A percentile compares a stretch with the other conserved stretches of the same genome.
These are phyloP conservation scores for Mycena albidolilacea DNA, from an alignment of 768 basidiomycete species.

Conservation along the genomic window DNA sequence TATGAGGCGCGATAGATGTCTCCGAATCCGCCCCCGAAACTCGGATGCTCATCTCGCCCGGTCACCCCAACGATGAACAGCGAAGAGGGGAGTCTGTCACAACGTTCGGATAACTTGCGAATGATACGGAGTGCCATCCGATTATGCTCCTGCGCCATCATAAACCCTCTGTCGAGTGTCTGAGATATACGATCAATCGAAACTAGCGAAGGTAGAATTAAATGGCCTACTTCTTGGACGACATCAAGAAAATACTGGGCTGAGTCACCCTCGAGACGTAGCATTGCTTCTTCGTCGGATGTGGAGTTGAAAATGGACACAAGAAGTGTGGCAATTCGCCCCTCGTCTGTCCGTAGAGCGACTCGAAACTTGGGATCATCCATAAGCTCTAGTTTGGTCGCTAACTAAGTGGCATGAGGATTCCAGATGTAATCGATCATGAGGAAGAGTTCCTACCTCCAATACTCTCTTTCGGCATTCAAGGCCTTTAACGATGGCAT, in stretches of 20 bases:
- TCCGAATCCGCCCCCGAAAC: no score
- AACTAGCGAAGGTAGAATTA: no score
- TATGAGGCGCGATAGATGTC: no score
- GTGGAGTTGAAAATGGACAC: constrained; percentile 7
- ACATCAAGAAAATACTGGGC: no score
- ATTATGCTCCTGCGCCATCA: constrained; percentile 2
- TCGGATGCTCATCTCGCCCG: constrained; percentile 24
- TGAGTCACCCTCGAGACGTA: no score
- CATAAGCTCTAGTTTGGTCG: constrained; percentile 7
- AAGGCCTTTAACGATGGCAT: constrained; percentile 17
- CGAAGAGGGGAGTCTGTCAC: constrained; percentile 33
- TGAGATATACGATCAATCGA: neutral
- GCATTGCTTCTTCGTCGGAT: no score
- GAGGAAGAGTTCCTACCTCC: neutral
- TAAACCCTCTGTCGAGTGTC: constrained; percentile 11
- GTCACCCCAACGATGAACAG: constrained; percentile 13
- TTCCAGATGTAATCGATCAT: no score
- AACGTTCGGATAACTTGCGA: constrained; percentile 35
- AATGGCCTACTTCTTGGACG: no score
- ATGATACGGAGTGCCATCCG: constrained; percentile 31
- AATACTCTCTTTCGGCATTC: constrained; percentile 22
- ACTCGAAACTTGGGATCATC: neutral
- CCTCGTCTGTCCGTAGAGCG: constrained; percentile 1
- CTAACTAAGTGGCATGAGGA: neutral
- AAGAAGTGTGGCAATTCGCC: constrained; percentile 15